A percentile compares a stretch with the other conserved stretches of the same genome.
Conservation (phyloP, 169 alveolate species). For the Cryptosporidium bovis region DNA sequence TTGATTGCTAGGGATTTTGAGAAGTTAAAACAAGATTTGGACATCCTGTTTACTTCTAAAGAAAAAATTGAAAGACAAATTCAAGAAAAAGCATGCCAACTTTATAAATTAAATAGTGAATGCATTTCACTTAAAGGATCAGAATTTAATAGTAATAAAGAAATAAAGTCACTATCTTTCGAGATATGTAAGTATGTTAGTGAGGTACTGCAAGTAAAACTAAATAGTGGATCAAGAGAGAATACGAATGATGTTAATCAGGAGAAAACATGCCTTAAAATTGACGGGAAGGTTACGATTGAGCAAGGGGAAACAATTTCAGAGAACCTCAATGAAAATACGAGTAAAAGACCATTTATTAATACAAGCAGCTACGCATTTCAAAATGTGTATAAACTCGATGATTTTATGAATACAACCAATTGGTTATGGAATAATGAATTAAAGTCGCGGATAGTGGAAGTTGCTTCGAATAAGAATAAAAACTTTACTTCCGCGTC, state of each 20-base stretch:
- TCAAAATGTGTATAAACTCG: constrained; percentile 34
- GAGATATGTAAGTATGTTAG: constrained; percentile 56
- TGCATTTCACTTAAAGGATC: constrained; percentile 32
- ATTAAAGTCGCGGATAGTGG: constrained; percentile 41
- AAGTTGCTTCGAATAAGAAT: constrained; percentile 37
- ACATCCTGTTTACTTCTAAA: constrained; percentile 39
- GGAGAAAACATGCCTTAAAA: no score
- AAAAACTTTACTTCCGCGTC: background rate
- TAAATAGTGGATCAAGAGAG: background rate
- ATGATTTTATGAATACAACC: constrained; percentile 66
- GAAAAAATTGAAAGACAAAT: constrained; percentile 38
- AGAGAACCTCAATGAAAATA: background rate
- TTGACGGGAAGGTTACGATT: background rate
- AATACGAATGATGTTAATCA: background rate
- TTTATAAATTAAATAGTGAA: constrained; percentile 40
- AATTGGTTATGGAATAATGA: constrained; percentile 66
- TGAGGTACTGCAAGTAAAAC: constrained; percentile 15
- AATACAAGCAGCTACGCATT: constrained; percentile 57
- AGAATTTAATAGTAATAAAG: background rate
- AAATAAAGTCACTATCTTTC: background rate
- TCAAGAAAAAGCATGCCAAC: constrained; percentile 18
- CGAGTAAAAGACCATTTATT: background rate
- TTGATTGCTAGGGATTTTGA: constrained; percentile 24
- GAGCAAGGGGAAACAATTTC: background rate
- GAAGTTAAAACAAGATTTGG: constrained; percentile 35